Evolutionary conservation across 306 rosid genomes (phyloP), one percentile per base, ranked within the genome.

Genomic region (Pterocarpus santalinus): DNA sequence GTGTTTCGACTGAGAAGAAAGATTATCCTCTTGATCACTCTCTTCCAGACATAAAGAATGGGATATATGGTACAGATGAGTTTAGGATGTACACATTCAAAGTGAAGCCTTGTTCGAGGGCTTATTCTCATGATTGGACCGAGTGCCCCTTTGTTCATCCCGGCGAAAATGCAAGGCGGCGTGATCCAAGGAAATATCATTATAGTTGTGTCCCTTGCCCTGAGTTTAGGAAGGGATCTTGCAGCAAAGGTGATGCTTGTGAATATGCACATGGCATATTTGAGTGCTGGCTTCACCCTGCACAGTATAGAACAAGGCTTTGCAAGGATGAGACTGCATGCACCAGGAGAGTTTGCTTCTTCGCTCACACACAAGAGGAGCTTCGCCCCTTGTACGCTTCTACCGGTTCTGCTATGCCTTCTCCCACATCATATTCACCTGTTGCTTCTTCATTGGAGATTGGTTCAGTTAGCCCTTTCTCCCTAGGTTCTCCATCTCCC

Each of bases 251-350:
- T 9, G 98, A 94, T 82, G 69, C 87, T 64, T 94, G 98, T 55
- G 98, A 94, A 32, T 94, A 90, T 70, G 97, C 97, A 8, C 98
- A 94, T 83, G 97, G 98, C 41, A 92, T 92, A 69, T 94, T 94
- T 33, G 97, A 94, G 83, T 90, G 91, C 73, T 94, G 98, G 98
- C 97, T 94, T 71, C 98, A 94, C 81, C 98, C 98, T 71, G 97
- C 97, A 0, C 98, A 90, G 77, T 94, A 94, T 17, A 86, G 97
- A 22, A 94, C 98, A 5, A 90, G 97, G 47, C 92, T 94, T 47
- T 94, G 98, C 80, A 94, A 94, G 88, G 98, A 94, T 17, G 97
- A 94, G 73, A 83, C 83, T 2, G 88, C 86, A 28, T 94, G 98
- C 82, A 77, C 84, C 39, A 65, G 97, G 77, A 88, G 89, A 81